Conservation (phyloP, 2,329 filamentous ascomycete species). For the Phoma sp. region DNA sequence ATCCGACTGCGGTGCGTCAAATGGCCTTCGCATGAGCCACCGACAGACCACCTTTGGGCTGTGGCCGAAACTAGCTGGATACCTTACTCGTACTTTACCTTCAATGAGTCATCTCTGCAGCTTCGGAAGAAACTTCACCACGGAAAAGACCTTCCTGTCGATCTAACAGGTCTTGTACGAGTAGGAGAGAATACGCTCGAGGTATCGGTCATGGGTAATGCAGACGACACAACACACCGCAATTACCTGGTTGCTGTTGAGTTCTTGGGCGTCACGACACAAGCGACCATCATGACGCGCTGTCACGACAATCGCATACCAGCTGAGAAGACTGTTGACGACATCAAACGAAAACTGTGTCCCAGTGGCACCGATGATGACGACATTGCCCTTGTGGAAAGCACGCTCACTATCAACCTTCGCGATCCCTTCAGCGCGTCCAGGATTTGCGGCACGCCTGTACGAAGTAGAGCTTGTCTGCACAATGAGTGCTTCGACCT, state of each 20-base stretch:
- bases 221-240: slow-evolving; percentile 44
- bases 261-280: slow-evolving; percentile 62
- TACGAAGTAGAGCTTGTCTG: slow-evolving; percentile 70
- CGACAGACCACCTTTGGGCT: slow-evolving; percentile 65
- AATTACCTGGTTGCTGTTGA: slow-evolving; percentile 75
- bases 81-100: slow-evolving; percentile 68
- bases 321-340: slow-evolving; percentile 58
- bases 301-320: slow-evolving; percentile 45
- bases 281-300: slow-evolving; percentile 45
- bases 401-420: slow-evolving; percentile 51
- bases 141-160: slow-evolving; percentile 76
- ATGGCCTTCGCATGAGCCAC: slow-evolving; percentile 38
- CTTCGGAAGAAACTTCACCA: slow-evolving; percentile 74
- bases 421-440: slow-evolving; percentile 55
- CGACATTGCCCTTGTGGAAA: slow-evolving; percentile 52
- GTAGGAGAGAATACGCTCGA: slow-evolving; percentile 68
- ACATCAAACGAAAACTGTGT: slow-evolving; percentile 63
- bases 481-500: slow-evolving; percentile 93
- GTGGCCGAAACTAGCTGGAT: slow-evolving; percentile 72
- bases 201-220: slow-evolving; percentile 48
- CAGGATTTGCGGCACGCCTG: slow-evolving; percentile 71
- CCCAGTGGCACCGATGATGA: slow-evolving; percentile 58
- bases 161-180: slow-evolving; percentile 68
- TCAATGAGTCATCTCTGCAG: slow-evolving; percentile 65
- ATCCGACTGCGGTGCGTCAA: slow-evolving; percentile 74